A percentile compares a stretch with the other conserved stretches of the same genome.
These are phyloP conservation scores for Psilocybe azurescens DNA, from an alignment of 768 basidiomycete genomes.

Conservation along the genomic window DNA sequence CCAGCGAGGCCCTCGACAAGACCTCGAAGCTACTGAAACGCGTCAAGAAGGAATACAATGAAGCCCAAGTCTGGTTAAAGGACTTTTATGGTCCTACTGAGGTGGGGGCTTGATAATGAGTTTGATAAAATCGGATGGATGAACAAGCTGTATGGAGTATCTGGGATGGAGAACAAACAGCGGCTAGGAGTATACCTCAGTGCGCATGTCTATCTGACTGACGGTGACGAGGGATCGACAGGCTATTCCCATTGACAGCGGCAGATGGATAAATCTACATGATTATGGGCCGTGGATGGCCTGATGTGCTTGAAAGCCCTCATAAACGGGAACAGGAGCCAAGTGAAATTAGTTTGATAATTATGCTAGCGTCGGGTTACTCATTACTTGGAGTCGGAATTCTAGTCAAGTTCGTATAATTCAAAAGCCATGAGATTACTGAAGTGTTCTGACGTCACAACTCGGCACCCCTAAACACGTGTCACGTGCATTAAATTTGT, in stretches of 20 bases:
- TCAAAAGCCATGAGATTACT: background rate
- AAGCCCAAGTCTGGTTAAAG: slow-evolving; percentile 73
- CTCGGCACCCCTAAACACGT: slow-evolving; percentile 19
- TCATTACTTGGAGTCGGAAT: background rate
- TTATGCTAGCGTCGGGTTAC: slow-evolving; percentile 2
- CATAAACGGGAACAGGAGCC: slow-evolving; percentile 5
- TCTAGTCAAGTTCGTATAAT: background rate
- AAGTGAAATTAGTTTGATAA: background rate
- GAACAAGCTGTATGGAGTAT: background rate
- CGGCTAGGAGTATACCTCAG: slow-evolving; percentile 9
- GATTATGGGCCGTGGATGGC: background rate
- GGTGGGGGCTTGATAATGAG: slow-evolving; percentile 1
- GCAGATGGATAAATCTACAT: slow-evolving; percentile 13
- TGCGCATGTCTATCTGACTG: slow-evolving; percentile 9
- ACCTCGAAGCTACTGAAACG: slow-evolving; percentile 61
- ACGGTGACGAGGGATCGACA: slow-evolving; percentile 3
- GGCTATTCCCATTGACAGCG: slow-evolving; percentile 2
- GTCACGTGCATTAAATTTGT: slow-evolving; percentile 17
- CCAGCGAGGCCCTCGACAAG: slow-evolving; percentile 56
- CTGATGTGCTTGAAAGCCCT: background rate
- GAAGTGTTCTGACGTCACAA: slow-evolving; percentile 4
- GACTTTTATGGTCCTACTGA: slow-evolving; percentile 43
- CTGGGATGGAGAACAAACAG: slow-evolving; percentile 7
- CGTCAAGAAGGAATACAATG: slow-evolving; percentile 71
- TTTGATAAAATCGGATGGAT: slow-evolving; percentile 11